These are phyloP conservation scores for Dalbergia oliveri DNA, from an alignment of 306 rosid genomes.

Conservation along the genomic window DNA sequence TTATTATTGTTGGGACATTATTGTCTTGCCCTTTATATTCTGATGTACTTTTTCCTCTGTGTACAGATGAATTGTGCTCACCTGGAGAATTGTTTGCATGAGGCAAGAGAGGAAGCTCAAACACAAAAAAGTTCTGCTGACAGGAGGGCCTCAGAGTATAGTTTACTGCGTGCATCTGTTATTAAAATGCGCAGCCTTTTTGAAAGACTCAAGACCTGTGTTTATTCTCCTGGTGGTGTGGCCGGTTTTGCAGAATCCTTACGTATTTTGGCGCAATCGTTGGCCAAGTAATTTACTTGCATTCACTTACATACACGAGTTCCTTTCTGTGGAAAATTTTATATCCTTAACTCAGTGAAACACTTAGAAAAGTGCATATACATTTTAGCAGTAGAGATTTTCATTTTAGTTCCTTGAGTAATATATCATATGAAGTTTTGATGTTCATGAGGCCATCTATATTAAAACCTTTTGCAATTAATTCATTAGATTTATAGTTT, in stretches of 20 bases:
- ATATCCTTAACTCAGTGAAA: not conserved
- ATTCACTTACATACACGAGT: conserved; percentile 3
- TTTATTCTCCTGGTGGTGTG: conserved; percentile 76
- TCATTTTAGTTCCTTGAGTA: conserved; percentile 13
- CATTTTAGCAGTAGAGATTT: conserved; percentile 13
- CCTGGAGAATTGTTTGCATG: conserved; percentile 95
- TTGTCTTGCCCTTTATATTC: conserved; percentile 18
- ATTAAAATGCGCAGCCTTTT: conserved; percentile 85
- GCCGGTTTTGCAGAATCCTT: conserved; percentile 79
- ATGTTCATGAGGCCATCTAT: conserved; percentile 13
- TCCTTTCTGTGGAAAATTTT: not conserved
- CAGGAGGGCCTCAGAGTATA: conserved; percentile 91
- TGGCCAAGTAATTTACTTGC: conserved; percentile 78
- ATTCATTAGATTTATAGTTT: not conserved
- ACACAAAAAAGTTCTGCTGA: conserved; percentile 97
- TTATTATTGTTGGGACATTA: not conserved
- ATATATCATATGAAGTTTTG: conserved; percentile 29
- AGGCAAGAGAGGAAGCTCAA: conserved; percentile 99
- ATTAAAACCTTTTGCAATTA: conserved; percentile 10
- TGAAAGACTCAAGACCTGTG: conserved; percentile 81
- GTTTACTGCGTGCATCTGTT: conserved; percentile 79
- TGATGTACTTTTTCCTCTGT: conserved; percentile 36
- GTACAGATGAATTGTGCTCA: conserved; percentile 97
- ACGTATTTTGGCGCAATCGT: conserved; percentile 75
- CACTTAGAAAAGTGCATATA: not conserved